A percentile compares a stretch with the other conserved stretches of the same genome.
Evolutionary conservation across 2,329 filamentous ascomycete species (phyloP).

Genomic region (Nemania serpens): DNA sequence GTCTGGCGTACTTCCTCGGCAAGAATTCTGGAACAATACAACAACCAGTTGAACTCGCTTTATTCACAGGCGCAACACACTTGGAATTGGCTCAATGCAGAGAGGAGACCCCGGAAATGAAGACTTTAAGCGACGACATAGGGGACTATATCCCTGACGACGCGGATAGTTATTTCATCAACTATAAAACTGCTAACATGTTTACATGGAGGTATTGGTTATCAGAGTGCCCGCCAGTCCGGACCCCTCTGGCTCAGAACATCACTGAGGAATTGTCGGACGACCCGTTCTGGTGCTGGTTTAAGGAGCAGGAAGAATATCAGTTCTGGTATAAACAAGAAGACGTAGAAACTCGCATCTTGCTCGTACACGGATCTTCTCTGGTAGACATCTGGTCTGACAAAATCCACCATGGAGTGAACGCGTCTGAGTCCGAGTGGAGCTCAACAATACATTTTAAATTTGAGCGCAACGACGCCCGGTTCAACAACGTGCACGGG

Average conservation of each 20-base stretch:
- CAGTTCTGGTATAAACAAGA: not conserved
- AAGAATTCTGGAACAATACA: not conserved
- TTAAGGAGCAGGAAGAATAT: not conserved
- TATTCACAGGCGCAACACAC: too few species aligned
- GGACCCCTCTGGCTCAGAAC: not conserved
- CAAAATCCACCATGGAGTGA: not conserved
- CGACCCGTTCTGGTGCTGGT: constrained; percentile 1
- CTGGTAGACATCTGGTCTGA: not conserved
- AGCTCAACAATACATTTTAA: not conserved
- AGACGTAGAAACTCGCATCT: not conserved
- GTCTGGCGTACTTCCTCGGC: not conserved
- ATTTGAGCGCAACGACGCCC: constrained; percentile 1
- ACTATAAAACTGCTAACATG: too few species aligned
- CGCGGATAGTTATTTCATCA: too few species aligned
- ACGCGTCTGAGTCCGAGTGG: not conserved
- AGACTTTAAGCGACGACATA: too few species aligned
- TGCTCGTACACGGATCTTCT: constrained; percentile 1
- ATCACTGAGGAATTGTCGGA: not conserved
- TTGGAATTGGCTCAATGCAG: too few species aligned
- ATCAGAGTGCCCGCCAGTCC: not conserved
- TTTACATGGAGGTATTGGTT: not conserved
- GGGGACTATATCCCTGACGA: too few species aligned
- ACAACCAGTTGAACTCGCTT: not conserved
- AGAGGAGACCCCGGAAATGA: too few species aligned
- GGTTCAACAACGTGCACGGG: constrained; percentile 2